Evolutionary conservation across 352 stramenopile genomes (phyloP), one percentile per base, ranked within the genome.

Genomic region (Globisporangium abappressorium): DNA sequence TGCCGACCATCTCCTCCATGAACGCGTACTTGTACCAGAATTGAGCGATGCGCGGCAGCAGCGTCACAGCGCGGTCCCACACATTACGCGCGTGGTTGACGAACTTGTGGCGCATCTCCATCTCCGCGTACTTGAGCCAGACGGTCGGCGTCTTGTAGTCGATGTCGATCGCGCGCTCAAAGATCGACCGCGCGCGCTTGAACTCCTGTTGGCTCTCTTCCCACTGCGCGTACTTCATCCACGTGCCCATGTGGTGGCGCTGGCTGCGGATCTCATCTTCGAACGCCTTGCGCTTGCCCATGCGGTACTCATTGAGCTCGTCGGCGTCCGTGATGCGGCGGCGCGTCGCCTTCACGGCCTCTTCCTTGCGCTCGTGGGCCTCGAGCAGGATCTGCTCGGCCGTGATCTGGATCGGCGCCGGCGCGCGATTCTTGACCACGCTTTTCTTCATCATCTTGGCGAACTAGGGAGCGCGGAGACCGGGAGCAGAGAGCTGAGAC

Each of bases 21-120:
- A 99, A 99, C 41, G 96, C 95, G 76, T 99, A 99, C 78, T 99
- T 99, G 91, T 99, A 99, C 98, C 98, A 99, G 60, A 99, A 95
- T 85, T 98, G 96, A 65, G 98, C 92, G 5, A 99, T 87, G 15
- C 98, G 85, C 3, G 98, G 98, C 41, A 99, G 81, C 24, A 99
- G 68, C 68, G 96, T 97, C 5, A 99, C 92, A 1, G 90, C 92
- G 46, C 95, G 90, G 69, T 98, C 91, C 88, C 89, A 97, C 1
- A 99, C 90, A 71, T 99, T 99, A 34, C 98, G 87, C 28, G 98
- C 98, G 66, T 98, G 96, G 85, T 99, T 99, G 53, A 99, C 81
- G 73, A 99, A 99, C 85, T 99, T 98, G 82, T 99, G 97, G 53
- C 95, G 84, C 94, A 99, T 99, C 80, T 99, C 98, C 81, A 99